Evolutionary conservation across 1,284 basidiomycete species (phyloP), one percentile per base, ranked within the genome.

Genomic region (Agroathelia rolfsii): DNA sequence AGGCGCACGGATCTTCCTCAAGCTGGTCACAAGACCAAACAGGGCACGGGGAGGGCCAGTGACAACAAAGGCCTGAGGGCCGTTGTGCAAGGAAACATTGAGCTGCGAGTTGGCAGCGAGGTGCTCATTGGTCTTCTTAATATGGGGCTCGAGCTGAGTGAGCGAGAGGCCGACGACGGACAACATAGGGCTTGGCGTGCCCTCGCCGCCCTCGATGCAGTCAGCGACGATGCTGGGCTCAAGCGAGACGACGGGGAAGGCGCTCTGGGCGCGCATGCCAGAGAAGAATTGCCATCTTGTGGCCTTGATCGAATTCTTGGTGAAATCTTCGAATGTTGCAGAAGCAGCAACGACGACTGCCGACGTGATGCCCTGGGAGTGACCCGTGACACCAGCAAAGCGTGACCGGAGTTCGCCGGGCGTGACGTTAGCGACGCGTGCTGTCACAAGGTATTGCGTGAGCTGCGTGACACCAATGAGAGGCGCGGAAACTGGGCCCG

Each of bases 401-500:
- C 74, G 72, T 28, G 66, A 60, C 32, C 85, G 76, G 52, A 95
- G 71, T 48, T 92, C 75, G 12, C 78, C 85, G 0, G 92, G 92
- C 2, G 72, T 74, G 28, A 92, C 60, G 36, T 77, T 75, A 16
- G 76, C 62, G 35, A 85, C 76, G 32, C 76, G 79, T 51, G 82
- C 83, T 16, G 81, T 70, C 35, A 85, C 69, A 41, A 95, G 69
- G 58, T 95, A 98, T 54, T 97, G 94, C 6, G 79, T 74, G 50
- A 98, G 80, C 56, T 98, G 94, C 2, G 93, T 94, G 36, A 97
- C 69, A 31, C 94, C 94, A 53, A 98, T 97, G 38, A 98, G 72
- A 24, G 92, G 92, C 50, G 96, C 75, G 3, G 94, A 96, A 43
- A 97, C 62, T n/a, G 95, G 93, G 41, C 95, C 77, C 9, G 90